These are phyloP conservation scores for Wickerhamiella slavikovae DNA, from an alignment of 805 yeast genomes.

Conservation along the genomic window DNA sequence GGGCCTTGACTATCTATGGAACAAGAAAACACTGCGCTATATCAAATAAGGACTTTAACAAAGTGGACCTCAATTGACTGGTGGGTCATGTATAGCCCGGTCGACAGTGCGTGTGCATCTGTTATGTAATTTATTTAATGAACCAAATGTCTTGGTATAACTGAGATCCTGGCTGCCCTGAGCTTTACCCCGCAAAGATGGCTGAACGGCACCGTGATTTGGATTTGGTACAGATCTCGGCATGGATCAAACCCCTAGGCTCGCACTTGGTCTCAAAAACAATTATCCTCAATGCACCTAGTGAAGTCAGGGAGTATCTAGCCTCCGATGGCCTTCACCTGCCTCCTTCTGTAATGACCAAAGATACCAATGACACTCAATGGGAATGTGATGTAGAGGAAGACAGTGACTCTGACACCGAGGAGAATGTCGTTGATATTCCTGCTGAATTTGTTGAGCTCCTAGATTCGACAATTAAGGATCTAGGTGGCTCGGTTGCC, in stretches of 20 bases:
- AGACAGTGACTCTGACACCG: slow-evolving; percentile 12
- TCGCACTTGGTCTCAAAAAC: slow-evolving; percentile 29
- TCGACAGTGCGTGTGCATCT: not conserved
- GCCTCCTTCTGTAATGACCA: slow-evolving; percentile 24
- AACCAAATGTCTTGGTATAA: not conserved
- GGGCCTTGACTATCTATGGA: slow-evolving; percentile 29
- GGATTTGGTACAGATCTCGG: too few relatives aligned
- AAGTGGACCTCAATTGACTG: too few relatives aligned
- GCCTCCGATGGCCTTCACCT: slow-evolving; percentile 47
- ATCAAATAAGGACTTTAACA: slow-evolving; percentile 9
- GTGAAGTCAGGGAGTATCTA: slow-evolving; percentile 36
- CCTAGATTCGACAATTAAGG: slow-evolving; percentile 28
- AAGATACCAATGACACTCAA: slow-evolving; percentile 52
- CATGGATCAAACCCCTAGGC: too few relatives aligned
- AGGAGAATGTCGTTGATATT: slow-evolving; percentile 11
- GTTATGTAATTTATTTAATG: not conserved
- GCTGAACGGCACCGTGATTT: too few relatives aligned
- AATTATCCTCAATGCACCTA: slow-evolving; percentile 35
- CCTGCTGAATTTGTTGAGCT: slow-evolving; percentile 7
- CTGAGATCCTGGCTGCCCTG: too few relatives aligned
- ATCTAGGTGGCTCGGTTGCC: slow-evolving; percentile 37
- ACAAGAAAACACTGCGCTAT: slow-evolving; percentile 9
- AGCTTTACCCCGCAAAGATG: too few relatives aligned
- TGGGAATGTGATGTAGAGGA: not conserved
- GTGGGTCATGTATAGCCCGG: too few relatives aligned